Base-by-base conservation (phyloP, 2,329 filamentous ascomycete genomes). In the Neonectria coccinea region DNA sequence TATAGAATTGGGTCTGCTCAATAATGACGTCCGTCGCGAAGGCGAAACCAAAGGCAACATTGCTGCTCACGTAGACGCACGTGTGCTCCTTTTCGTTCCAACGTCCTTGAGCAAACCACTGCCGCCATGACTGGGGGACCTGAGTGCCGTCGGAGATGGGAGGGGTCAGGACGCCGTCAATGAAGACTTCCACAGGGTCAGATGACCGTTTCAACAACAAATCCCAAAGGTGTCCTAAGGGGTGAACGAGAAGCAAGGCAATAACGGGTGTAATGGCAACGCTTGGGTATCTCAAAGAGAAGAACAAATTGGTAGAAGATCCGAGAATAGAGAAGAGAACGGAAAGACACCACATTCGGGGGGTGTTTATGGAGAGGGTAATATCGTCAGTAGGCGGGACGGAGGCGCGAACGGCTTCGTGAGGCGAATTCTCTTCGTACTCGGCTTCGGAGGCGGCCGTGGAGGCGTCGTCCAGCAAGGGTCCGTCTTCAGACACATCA, bases 71-170 rank as follows among this genome's bases (percentile, higher is more conserved):
- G 72, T 96, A 96, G 56, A 96, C 92, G 75, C 92, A 96, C 45
- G 91, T 92, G 77, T 96, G 93, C 77, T 96, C 92, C 77, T 96
- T 96, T 75, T 94, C 90, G 75, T 96, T 96, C 93, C 93, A 96
- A 39, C 82, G 85, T 3, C 92, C 92, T 78, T 95, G 92, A 1
- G 89, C 89, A 29, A 95, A 82, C 92, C 92, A 96, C 39, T 91
- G 82, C 51, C 92, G 88, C 62, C 90, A 75, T 33, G 77, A 70
- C 39, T 56, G 64, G 10, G 55, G 55, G 8, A 66, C 59, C 51
- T 70, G 70, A 25, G 66, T 59, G 45, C 67, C 63, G 41, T 69
- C 71, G 6, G 53, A 59, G 5, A 70, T 58, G 6, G 68, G 69
- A 6, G 67, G 63, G 27, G 70, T 71, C 11, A 76, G 71, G 18